Evolutionary conservation across 345 rosid species (phyloP).

Genomic region (Citrus trifoliata): DNA sequence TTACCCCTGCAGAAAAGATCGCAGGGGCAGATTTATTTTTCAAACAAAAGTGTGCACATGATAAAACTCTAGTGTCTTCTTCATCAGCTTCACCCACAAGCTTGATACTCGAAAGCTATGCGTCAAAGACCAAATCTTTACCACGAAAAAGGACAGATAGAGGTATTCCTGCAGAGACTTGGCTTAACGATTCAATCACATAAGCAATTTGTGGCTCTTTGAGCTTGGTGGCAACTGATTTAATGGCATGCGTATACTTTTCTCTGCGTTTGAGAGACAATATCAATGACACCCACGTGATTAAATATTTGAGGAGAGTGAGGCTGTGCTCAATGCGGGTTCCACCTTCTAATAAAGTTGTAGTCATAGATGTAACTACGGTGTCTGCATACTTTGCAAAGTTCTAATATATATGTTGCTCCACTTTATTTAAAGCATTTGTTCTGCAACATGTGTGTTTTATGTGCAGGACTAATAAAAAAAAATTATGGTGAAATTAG

Average conservation of each 20-base stretch:
- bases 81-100: constrained; percentile 22
- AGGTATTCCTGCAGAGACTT: constrained; percentile 35
- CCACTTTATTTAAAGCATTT: too few species aligned
- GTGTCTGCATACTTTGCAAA: too few species aligned
- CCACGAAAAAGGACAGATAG: constrained; percentile 54
- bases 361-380: too few species aligned
- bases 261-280: constrained; percentile 41
- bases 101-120: too few species aligned
- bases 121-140: constrained; percentile 46
- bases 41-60: constrained; percentile 56
- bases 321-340: too few species aligned
- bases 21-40: constrained; percentile 41
- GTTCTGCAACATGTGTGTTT: too few species aligned
- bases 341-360: too few species aligned
- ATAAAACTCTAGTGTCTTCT: constrained; percentile 32
- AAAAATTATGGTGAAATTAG: too few species aligned
- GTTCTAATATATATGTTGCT: too few species aligned
- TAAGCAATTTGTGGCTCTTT: constrained; percentile 55
- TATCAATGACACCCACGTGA: constrained; percentile 8
- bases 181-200: constrained; percentile 45
- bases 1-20: constrained; percentile 59
- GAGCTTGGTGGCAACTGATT: constrained; percentile 47
- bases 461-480: too few species aligned
- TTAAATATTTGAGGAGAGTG: neutral
- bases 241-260: constrained; percentile 42